Percentiles rank a stretch among this genome's conserved stretches.
Conservation (phyloP, 2,329 filamentous ascomycete species). For the Drechslera avenae region DNA sequence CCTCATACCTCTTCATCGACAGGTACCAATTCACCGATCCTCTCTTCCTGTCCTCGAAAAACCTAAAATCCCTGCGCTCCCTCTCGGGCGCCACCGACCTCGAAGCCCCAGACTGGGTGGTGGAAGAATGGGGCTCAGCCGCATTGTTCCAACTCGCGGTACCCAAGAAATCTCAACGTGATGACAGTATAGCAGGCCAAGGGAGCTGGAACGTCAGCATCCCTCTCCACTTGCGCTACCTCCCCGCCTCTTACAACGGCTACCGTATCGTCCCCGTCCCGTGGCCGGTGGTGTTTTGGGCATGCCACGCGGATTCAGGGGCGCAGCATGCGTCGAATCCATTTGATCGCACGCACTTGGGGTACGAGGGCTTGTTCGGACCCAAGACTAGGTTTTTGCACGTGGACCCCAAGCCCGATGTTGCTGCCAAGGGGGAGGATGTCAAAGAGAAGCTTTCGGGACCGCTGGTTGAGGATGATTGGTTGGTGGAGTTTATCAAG, state of each 20-base stretch:
- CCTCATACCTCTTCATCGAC: constrained; percentile 81
- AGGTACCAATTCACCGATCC: constrained; percentile 80
- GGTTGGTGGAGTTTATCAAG: constrained; percentile 41
- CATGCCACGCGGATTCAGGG: constrained; percentile 71
- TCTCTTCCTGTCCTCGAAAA: constrained; percentile 80
- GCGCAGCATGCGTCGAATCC: constrained; percentile 76
- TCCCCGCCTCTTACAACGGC: constrained; percentile 53
- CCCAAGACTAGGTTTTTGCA: constrained; percentile 84
- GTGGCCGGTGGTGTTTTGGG: constrained; percentile 89
- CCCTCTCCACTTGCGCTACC: constrained; percentile 85
- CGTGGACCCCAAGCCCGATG: constrained; percentile 40
- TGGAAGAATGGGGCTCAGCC: constrained; percentile 77
- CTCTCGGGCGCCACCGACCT: constrained; percentile 81
- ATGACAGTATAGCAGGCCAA: background rate
- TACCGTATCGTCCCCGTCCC: constrained; percentile 62
- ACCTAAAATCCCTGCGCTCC: constrained; percentile 70
- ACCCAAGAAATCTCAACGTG: constrained; percentile 13
- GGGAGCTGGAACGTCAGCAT: constrained; percentile 68
- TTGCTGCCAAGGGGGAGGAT: constrained; percentile 31
- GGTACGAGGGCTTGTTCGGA: constrained; percentile 81
- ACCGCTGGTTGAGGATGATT: background rate
- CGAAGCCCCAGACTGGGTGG: constrained; percentile 84
- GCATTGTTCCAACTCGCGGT: constrained; percentile 76
- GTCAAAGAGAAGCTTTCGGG: constrained; percentile 52
- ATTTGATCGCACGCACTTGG: constrained; percentile 83